Percentiles rank a stretch among this genome's conserved stretches.
phyloP scores from a whole-genome alignment of 352 stramenopile species.

The Lagenidium giganteum region DNA sequence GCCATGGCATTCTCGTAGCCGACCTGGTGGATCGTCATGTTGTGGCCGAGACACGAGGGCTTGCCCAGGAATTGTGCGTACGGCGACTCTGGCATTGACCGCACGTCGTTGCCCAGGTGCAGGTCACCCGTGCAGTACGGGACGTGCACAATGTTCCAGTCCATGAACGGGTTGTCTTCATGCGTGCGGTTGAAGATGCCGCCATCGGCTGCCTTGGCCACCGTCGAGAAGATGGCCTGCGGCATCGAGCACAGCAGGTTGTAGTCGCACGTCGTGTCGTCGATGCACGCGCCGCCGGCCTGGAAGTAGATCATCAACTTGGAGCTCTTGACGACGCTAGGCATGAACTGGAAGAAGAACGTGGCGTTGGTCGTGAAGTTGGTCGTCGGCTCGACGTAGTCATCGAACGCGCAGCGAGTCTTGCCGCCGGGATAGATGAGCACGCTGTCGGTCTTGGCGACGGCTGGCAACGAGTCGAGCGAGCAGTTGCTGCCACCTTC shows the following conservation, averaged over 20 bases:
- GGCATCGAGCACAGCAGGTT: slow-evolving; percentile 50
- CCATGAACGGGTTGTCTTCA: slow-evolving; percentile 63
- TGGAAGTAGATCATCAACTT: slow-evolving; percentile 77
- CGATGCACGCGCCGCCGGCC: slow-evolving; percentile 58
- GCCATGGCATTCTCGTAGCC: slow-evolving; percentile 63
- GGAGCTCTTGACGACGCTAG: slow-evolving; percentile 38
- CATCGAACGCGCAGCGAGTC: slow-evolving; percentile 48
- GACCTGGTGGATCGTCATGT: slow-evolving; percentile 44
- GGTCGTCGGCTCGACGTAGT: slow-evolving; percentile 22
- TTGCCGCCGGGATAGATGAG: slow-evolving; percentile 41
- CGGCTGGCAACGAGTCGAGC: slow-evolving; percentile 10
- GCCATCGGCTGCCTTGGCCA: slow-evolving; percentile 35
- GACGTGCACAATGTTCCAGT: slow-evolving; percentile 74
- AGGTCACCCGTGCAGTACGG: slow-evolving; percentile 74
- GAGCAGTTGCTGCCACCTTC: neutral
- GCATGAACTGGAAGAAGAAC: slow-evolving; percentile 79
- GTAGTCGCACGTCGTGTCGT: slow-evolving; percentile 62
- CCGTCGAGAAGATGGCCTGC: slow-evolving; percentile 39
- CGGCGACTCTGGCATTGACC: slow-evolving; percentile 19
- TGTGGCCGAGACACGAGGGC: slow-evolving; percentile 36
- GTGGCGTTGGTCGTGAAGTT: slow-evolving; percentile 38
- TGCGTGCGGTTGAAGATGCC: slow-evolving; percentile 60
- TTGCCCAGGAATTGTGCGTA: slow-evolving; percentile 35
- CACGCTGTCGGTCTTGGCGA: slow-evolving; percentile 22
- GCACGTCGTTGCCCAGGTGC: slow-evolving; percentile 40